phyloP scores from a whole-genome alignment of 768 basidiomycete species.

The Cyathus striatus region DNA sequence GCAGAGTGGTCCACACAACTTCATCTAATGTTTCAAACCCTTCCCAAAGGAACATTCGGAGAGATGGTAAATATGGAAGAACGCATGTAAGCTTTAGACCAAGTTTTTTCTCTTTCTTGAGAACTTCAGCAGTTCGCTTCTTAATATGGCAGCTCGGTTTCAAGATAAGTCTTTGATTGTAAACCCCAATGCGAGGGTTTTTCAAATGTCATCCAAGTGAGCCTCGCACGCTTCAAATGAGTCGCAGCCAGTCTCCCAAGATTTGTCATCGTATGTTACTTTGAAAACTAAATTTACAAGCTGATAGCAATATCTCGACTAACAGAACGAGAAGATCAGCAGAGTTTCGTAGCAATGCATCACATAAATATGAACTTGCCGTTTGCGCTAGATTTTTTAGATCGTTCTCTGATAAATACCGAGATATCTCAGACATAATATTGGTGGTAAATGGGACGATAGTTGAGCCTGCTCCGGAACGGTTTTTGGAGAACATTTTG shows the following conservation, averaged over 20 bases:
- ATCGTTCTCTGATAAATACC: background rate
- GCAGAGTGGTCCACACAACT: conserved; percentile 13
- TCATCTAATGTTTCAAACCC: conserved; percentile 14
- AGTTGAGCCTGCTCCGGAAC: too few species aligned
- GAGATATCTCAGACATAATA: background rate
- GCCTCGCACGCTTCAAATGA: background rate
- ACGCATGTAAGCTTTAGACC: too few species aligned
- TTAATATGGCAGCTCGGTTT: background rate
- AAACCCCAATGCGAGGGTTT: background rate
- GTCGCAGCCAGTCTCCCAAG: too few species aligned
- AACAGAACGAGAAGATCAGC: too few species aligned
- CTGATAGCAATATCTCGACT: too few species aligned
- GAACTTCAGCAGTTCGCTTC: too few species aligned
- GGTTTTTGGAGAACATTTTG: too few species aligned
- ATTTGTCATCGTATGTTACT: too few species aligned
- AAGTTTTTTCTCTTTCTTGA: too few species aligned
- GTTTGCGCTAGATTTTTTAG: too few species aligned
- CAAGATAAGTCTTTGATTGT: background rate
- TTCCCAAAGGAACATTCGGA: conserved; percentile 19
- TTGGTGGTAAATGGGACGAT: background rate
- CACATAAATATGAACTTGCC: background rate
- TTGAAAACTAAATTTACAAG: too few species aligned
- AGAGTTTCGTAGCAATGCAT: background rate
- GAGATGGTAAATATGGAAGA: too few species aligned
- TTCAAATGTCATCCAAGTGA: background rate